Evolutionary conservation across 2,329 filamentous ascomycete species (phyloP), one percentile per base, ranked within the genome.

Genomic region (Fonsecaea multimorphosa): DNA sequence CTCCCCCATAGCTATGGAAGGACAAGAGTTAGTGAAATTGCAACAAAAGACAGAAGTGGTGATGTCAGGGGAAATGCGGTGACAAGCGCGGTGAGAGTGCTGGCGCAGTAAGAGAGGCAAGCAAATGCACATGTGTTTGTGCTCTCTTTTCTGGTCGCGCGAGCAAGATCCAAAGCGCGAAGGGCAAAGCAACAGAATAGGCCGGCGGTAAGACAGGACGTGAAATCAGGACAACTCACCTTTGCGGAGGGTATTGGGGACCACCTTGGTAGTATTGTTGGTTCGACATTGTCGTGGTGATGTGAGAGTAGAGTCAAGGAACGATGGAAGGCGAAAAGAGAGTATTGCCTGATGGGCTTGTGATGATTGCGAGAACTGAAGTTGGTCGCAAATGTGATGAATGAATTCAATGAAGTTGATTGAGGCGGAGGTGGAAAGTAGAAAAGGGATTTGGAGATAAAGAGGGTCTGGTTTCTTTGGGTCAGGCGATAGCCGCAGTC

Each of bases 181-280:
- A 12, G 14, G 0, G 40, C 7, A 58, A 27, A 11, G n/a, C 19
- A 6, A 44, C 38, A 49, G 16, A 8, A 5, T 34, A 11, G 19
- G n/a, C 27, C n/a, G 12, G 31, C 27, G 27, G 38, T 24, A n/a
- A 31, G 32, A 54, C 2, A 24, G 22, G 19, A 24, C 44, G 49
- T 16, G 22, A 22, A 58, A 31, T 34, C 14, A 34, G 53, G 22
- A 12, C 16, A 49, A 58, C 68, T 64, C 60, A 72, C 70, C 53
- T 62, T 65, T 70, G 67, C 22, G 67, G 68, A 53, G 71, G 71
- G 55, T 72, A 69, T 63, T 72, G 71, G 60, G 68, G 70, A 27
- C 67, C 65, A 51, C 64, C 63, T 46, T 71, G 61, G 46, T 72
- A 71, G 56, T 73, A 73, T 49, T 63, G 66, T 69, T 72, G 70